A percentile compares a stretch with the other conserved stretches of the same genome.
Evolutionary conservation across 2,329 filamentous ascomycete genomes (phyloP).

Genomic region (Corinectria fuckeliana): DNA sequence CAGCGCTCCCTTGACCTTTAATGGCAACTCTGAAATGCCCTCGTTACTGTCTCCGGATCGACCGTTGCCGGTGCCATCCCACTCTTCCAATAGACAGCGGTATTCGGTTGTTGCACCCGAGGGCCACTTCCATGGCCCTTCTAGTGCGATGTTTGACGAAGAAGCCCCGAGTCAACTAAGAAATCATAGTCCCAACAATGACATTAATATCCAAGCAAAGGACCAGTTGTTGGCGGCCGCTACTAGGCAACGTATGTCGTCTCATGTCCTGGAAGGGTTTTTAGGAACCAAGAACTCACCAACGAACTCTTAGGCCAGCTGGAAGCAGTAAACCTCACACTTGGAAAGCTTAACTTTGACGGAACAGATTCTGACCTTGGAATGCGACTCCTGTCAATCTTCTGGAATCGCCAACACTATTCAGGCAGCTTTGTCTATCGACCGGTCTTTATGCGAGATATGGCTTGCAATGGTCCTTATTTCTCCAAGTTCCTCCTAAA

Average conservation of each 20-base stretch:
- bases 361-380: constrained; percentile 58
- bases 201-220: neutral
- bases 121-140: constrained; percentile 31
- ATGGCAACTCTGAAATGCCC: neutral
- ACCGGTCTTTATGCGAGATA: constrained; percentile 58
- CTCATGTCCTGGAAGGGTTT: too few relatives aligned
- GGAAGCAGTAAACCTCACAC: constrained; percentile 54
- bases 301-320: constrained; percentile 48
- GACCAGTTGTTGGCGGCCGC: constrained; percentile 27
- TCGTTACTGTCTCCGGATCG: neutral
- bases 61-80: neutral
- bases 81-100: neutral
- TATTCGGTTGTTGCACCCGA: constrained; percentile 19
- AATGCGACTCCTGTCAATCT: constrained; percentile 56
- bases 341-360: constrained; percentile 60
- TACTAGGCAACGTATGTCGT: constrained; percentile 23
- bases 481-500: constrained; percentile 64
- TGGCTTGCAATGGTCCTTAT: constrained; percentile 61
- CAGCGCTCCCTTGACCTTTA: neutral
- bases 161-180: neutral
- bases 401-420: constrained; percentile 62
- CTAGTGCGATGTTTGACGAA: constrained; percentile 26
- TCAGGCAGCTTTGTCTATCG: constrained; percentile 54
- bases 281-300: neutral
- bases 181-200: neutral